phyloP scores from a whole-genome alignment of 2,329 filamentous ascomycete genomes.

The Penicillium sp. region DNA sequence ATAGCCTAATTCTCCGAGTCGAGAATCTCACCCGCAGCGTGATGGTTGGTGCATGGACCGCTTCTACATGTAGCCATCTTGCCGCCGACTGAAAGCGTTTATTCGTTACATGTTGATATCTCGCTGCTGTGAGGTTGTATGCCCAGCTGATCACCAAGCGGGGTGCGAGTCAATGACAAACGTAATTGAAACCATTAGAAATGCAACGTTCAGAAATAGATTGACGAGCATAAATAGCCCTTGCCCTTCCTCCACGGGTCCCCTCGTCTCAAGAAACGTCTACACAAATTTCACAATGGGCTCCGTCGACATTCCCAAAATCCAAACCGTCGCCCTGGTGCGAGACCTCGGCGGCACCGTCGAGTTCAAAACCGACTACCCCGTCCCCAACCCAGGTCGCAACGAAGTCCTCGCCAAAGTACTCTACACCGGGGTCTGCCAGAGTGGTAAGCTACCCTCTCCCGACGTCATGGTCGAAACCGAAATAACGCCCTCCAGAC shows the following conservation, averaged over 20 bases:
- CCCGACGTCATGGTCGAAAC: neutral
- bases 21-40: neutral
- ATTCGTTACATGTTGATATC: neutral
- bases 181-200: neutral
- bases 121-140: neutral
- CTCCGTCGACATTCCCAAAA: slow-evolving; percentile 17
- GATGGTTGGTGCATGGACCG: neutral
- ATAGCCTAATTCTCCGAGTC: slow-evolving; percentile 9
- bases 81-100: neutral
- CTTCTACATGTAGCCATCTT: neutral
- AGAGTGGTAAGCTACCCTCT: slow-evolving; percentile 36
- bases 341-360: slow-evolving; percentile 40
- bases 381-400: slow-evolving; percentile 38
- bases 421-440: slow-evolving; percentile 47
- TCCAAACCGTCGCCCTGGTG: slow-evolving; percentile 45
- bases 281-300: slow-evolving; percentile 8
- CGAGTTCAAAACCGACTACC: slow-evolving; percentile 43
- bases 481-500: slow-evolving; percentile 24
- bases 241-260: neutral
- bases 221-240: neutral
- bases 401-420: slow-evolving; percentile 48
- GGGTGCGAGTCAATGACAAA: neutral
- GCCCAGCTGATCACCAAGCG: neutral
- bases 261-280: neutral
- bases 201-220: neutral